Percentiles rank a stretch among this genome's conserved stretches.
Conservation (phyloP, 176 grass and related monocot genomes). For the Avena sativa region DNA sequence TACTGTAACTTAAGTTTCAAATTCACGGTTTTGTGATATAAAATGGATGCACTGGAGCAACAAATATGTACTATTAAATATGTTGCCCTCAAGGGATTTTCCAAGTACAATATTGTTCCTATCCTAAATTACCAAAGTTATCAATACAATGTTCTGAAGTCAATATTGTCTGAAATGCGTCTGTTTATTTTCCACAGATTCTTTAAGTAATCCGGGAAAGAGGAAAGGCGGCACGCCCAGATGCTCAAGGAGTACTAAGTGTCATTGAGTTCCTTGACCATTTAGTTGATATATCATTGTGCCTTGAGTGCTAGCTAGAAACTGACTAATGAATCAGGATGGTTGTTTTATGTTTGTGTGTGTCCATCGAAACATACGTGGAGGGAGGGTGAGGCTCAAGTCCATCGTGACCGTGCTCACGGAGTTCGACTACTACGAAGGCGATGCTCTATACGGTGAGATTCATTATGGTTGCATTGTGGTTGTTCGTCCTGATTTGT, state of each 20-base stretch:
- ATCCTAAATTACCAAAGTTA: background rate
- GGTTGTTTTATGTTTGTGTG: background rate
- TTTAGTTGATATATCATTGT: background rate
- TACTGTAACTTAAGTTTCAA: no score
- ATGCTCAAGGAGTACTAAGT: slow-evolving; percentile 87
- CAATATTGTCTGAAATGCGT: background rate
- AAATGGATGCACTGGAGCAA: no score
- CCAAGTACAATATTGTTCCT: background rate
- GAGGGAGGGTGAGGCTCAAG: background rate
- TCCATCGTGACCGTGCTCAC: no score
- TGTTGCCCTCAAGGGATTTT: background rate
- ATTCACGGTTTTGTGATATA: no score
- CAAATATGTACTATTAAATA: no score
- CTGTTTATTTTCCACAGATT: slow-evolving; percentile 46
- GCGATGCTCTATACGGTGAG: background rate
- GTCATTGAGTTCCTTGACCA: background rate
- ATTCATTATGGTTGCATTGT: background rate
- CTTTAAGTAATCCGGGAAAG: slow-evolving; percentile 80
- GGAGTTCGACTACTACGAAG: background rate
- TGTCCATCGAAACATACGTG: background rate
- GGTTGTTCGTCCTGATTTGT: no score
- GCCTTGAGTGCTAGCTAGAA: background rate
- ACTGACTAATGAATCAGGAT: background rate
- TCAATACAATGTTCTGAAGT: background rate
- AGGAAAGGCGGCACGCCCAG: slow-evolving; percentile 76